These are phyloP conservation scores for Alternaria gaisen DNA, from an alignment of 2,329 filamentous ascomycete genomes.

Conservation along the genomic window DNA sequence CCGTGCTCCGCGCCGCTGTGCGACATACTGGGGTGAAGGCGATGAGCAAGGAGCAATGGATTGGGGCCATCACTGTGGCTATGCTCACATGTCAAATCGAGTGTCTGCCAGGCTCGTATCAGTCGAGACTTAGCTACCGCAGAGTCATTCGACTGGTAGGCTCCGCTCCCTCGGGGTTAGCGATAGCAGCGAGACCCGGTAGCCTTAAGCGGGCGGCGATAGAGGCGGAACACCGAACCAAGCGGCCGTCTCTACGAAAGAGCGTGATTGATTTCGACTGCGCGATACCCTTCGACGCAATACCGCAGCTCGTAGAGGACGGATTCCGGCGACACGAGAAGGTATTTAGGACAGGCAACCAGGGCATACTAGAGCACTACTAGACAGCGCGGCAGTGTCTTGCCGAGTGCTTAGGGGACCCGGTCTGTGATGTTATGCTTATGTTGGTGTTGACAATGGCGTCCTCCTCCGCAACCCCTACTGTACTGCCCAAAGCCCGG, in stretches of 20 bases:
- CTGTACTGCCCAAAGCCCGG: not conserved
- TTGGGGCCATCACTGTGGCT: too few species aligned
- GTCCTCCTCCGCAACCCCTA: not conserved
- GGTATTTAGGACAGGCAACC: not conserved
- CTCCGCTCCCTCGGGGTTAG: too few species aligned
- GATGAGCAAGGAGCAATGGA: too few species aligned
- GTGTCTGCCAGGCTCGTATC: too few species aligned
- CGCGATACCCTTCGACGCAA: not conserved
- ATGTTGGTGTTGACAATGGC: not conserved
- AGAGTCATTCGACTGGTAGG: too few species aligned
- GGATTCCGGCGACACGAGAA: not conserved
- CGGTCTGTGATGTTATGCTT: not conserved
- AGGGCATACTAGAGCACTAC: not conserved
- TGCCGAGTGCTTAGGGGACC: not conserved
- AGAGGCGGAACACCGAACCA: not conserved
- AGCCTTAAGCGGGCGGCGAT: too few species aligned
- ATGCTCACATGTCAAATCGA: too few species aligned
- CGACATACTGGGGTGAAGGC: too few species aligned
- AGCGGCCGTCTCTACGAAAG: not conserved
- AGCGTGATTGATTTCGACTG: not conserved
- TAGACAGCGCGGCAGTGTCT: not conserved
- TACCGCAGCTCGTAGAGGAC: not conserved
- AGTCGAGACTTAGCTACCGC: too few species aligned
- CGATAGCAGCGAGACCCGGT: too few species aligned
- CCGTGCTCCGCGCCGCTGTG: constrained; percentile 8